Evolutionary conservation across 805 yeast species (phyloP).

Genomic region (Nakazawaea wickerhamii): DNA sequence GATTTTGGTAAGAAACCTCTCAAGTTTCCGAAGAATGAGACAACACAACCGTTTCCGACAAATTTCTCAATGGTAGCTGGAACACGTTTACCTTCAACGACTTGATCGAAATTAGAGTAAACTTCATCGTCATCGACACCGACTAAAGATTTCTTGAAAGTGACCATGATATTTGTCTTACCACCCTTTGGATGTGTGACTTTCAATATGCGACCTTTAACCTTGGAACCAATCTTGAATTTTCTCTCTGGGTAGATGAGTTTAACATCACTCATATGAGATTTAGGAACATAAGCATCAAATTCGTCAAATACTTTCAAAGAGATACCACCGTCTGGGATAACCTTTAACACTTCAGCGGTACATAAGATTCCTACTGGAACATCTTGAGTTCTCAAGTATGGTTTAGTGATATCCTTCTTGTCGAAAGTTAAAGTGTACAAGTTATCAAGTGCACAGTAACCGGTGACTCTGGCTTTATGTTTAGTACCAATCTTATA

Average conservation of each 20-base stretch:
- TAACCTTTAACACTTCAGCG: constrained; percentile 50
- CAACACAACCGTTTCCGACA: constrained; percentile 71
- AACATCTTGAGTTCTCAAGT: constrained; percentile 63
- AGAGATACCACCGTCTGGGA: constrained; percentile 61
- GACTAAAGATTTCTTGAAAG: constrained; percentile 82
- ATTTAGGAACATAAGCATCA: constrained; percentile 66
- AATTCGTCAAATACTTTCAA: constrained; percentile 62
- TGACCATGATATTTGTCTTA: constrained; percentile 48
- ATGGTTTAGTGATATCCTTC: constrained; percentile 55
- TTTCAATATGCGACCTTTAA: constrained; percentile 65
- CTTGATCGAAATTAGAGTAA: constrained; percentile 33
- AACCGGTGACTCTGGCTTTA: constrained; percentile 73
- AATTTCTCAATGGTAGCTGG: constrained; percentile 72
- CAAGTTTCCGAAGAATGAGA: constrained; percentile 75
- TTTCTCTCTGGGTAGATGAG: constrained; percentile 88
- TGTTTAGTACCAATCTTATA: constrained; percentile 64
- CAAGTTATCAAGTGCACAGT: constrained; percentile 57
- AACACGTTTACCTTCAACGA: constrained; percentile 43
- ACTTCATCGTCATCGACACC: constrained; percentile 54
- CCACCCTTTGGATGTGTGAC: constrained; percentile 36
- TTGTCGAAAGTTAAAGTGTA: constrained; percentile 68
- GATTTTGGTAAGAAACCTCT: constrained; percentile 79
- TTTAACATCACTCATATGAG: constrained; percentile 79
- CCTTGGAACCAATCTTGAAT: constrained; percentile 78
- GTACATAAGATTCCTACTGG: constrained; percentile 65